Evolutionary conservation across 192 early-diverging fungal species (phyloP), one percentile per base, ranked within the genome.

Genomic region (Backusella tuberculispora): DNA sequence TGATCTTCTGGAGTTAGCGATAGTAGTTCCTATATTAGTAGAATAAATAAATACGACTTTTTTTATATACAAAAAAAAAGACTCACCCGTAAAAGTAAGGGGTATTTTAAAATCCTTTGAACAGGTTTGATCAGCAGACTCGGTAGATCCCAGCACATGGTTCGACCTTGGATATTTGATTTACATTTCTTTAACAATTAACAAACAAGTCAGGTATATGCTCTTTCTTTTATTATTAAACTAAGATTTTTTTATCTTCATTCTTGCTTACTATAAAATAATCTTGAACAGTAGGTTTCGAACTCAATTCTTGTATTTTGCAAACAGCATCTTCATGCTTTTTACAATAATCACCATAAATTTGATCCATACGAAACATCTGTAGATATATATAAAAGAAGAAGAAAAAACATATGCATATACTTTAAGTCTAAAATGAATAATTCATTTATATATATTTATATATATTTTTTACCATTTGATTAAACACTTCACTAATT

Each of bases 71-170:
- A 21, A 6, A 10, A 21, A 19, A 21, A 56, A 19, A 42, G 6
- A 37, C 69, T 67, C 85, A 90, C 89, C 69, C 91, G 90, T 41
- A 98, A 83, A 66, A 98, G 81, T 6, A 99, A 83, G 1, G 97
- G 97, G 78, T 97, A 97, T 81, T 97, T 96, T 24, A 99, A 82
- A 17, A 99, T 92, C 29, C 97, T 88, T 81, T 99, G 97, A 56
- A 99, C 96, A 14, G 97, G 97, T 78, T 99, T 99, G 81, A 99
- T 95, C 5, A 99, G 83, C 76, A 99, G 80, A 74, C 91, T 92
- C 0, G 92, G 86, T 73, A 99, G 83, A 83, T 99, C 97, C 97
- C 97, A 99, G 70, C 93, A 93, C 34, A 86, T 89, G 1, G 96
- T 96, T 71, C 84, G 80, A 13, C 90, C 93, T 63, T 91, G 84